Base-by-base conservation (phyloP, 75 land plant genomes). In the Sequoiadendron giganteum region DNA sequence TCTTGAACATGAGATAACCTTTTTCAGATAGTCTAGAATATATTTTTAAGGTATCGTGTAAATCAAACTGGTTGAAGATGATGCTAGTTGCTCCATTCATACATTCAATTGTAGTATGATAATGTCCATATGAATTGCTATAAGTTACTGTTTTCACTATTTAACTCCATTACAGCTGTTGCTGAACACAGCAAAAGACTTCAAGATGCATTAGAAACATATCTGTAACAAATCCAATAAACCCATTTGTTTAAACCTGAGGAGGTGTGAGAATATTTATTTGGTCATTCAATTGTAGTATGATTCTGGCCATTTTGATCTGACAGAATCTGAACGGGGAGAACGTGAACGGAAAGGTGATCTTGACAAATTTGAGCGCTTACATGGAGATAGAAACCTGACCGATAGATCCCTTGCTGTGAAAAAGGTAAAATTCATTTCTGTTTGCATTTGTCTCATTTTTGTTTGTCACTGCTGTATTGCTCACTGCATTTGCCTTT, bases 311-410 rank as follows among this genome's bases (percentile, higher is more conserved):
- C 34, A 40, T 88, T 61, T 65, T 85, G 40, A 80, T 84, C 15
- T 87, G 89, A 58, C 91, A 97, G 99, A 95, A 88, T 88, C 94
- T 16, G 99, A 98, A 87, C 93, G 96, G 86, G 93, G 90, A 42
- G 99, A 98, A 89, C 92, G 99, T 32, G 97, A 98, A 84, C 93
- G 99, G 68, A 98, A 97, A 90, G 99, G 99, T 34, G 99, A 98
- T 88, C 95, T 98, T 83, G 99, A 98, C 76, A 93, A 89, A 70
- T 93, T 91, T 90, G 99, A 98, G 82, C 93, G 99, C 7, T 79
- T 95, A 85, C 99, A 96, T 92, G 99, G 99, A 36, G 99, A 98
- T 83, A 93, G 99, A 91, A 97, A 98, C 90, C 93, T 95, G 87
- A 98, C 97, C 21, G 90, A 89, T 88, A 88, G 90, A 88, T 89